These are phyloP conservation scores for Xylariales sp. DNA, from an alignment of 2,329 filamentous ascomycete species.

Conservation along the genomic window DNA sequence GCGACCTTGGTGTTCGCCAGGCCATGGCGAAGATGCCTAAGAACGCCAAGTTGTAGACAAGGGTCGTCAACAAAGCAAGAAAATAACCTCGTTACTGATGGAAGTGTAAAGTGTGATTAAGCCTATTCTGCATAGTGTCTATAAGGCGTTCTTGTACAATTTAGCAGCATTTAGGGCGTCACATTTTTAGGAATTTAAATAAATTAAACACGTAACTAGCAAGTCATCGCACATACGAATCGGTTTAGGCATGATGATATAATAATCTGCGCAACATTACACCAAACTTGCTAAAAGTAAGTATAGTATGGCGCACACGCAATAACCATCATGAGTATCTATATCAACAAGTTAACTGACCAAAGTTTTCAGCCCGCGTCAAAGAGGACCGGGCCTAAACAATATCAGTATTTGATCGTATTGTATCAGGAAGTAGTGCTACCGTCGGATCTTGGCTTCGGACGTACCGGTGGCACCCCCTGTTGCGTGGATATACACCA, in stretches of 20 bases:
- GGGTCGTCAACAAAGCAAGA: background rate
- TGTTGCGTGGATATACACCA: background rate
- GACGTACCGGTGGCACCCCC: background rate
- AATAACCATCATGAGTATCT: conserved; percentile 23
- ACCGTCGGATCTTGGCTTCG: background rate
- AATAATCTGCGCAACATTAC: conserved; percentile 26
- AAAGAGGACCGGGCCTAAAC: conserved; percentile 26
- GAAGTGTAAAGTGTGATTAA: conserved; percentile 15
- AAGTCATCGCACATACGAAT: too few species aligned
- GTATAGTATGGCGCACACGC: conserved; percentile 28
- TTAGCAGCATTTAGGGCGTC: conserved; percentile 22
- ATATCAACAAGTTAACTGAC: conserved; percentile 26
- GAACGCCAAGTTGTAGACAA: conserved; percentile 72
- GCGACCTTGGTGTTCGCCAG: conserved; percentile 83
- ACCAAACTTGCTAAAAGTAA: conserved; percentile 23
- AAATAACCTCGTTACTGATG: background rate
- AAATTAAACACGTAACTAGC: conserved; percentile 9
- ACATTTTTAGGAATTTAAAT: conserved; percentile 29
- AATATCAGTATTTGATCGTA: conserved; percentile 30
- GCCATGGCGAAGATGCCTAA: conserved; percentile 88
- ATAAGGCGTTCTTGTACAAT: conserved; percentile 20
- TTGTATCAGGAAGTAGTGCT: conserved; percentile 11
- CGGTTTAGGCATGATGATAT: conserved; percentile 8
- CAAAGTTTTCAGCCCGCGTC: conserved; percentile 1
- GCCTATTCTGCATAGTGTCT: background rate